These are phyloP conservation scores for Chaetothyriales sp. DNA, from an alignment of 2,329 filamentous ascomycete species.

Conservation along the genomic window DNA sequence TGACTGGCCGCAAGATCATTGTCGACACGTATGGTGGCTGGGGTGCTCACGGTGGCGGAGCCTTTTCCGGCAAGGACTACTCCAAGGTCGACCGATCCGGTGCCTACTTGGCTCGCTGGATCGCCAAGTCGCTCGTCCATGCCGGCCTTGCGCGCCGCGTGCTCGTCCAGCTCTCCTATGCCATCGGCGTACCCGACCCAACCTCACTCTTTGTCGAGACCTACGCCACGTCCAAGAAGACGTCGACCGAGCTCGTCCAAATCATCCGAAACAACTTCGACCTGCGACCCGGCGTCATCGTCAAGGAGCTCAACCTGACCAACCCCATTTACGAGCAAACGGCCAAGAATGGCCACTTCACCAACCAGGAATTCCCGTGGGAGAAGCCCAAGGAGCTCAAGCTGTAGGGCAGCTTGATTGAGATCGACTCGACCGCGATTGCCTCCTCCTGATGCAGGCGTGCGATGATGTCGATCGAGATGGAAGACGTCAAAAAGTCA, in stretches of 20 bases:
- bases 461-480: neutral
- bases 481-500: neutral
- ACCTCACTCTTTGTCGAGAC: conserved; percentile 96
- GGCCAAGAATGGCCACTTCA: conserved; percentile 99
- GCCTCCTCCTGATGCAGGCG: neutral
- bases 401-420: conserved; percentile 47
- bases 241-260: conserved; percentile 81
- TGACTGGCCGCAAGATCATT: conserved; percentile 98
- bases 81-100: conserved; percentile 99
- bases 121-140: conserved; percentile 92
- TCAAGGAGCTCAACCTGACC: conserved; percentile 87
- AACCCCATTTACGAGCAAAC: conserved; percentile 97
- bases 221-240: conserved; percentile 85
- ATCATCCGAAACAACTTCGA: conserved; percentile 97
- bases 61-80: conserved; percentile 99
- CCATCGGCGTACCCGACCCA: conserved; percentile 96
- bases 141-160: conserved; percentile 81
- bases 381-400: conserved; percentile 94
- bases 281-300: conserved; percentile 93
- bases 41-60: conserved; percentile 99
- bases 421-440: neutral
- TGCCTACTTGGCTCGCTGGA: conserved; percentile 94
- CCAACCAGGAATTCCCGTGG: conserved; percentile 95
- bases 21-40: conserved; percentile 99
- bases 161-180: conserved; percentile 96